Evolutionary conservation across 1,284 basidiomycete species (phyloP).

Genomic region (Cystobasidium slooffiae): DNA sequence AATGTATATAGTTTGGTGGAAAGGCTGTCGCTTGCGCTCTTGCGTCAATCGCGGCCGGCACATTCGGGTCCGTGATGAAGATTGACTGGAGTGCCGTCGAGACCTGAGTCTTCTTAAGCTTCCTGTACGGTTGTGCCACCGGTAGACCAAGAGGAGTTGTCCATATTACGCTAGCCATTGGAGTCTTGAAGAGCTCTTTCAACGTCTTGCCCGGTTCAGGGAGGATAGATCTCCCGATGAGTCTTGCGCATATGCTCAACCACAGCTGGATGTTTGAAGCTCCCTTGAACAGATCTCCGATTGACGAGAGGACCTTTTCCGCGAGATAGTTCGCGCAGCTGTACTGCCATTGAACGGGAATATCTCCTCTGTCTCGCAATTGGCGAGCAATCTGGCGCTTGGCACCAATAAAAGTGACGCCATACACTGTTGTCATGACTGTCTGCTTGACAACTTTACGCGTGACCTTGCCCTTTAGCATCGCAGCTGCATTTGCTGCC

Average conservation of each 20-base stretch:
- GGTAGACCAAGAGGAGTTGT: constrained; percentile 92
- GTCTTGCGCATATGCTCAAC: constrained; percentile 79
- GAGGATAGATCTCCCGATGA: constrained; percentile 83
- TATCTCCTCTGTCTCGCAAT: constrained; percentile 74
- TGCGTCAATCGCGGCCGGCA: constrained; percentile 78
- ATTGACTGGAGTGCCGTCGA: constrained; percentile 86
- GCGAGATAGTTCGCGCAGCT: constrained; percentile 80
- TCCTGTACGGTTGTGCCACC: constrained; percentile 95
- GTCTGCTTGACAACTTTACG: constrained; percentile 99
- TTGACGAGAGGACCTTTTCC: constrained; percentile 75
- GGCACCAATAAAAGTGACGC: constrained; percentile 93
- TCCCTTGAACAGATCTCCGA: constrained; percentile 89
- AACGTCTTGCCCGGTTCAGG: constrained; percentile 47
- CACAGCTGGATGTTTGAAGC: constrained; percentile 91
- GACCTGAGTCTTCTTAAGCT: constrained; percentile 71
- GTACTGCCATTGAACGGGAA: constrained; percentile 76
- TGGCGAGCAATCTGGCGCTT: constrained; percentile 93
- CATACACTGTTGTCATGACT: constrained; percentile 99
- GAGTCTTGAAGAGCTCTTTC: constrained; percentile 68
- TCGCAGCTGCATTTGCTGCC: constrained; percentile 63
- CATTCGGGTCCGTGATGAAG: constrained; percentile 87
- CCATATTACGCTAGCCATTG: constrained; percentile 97
- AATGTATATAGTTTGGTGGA: constrained; percentile 98
- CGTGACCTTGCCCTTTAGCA: constrained; percentile 79
- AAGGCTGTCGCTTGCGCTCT: constrained; percentile 92